Evolutionary conservation across 2,329 filamentous ascomycete genomes (phyloP), one percentile per base, ranked within the genome.

Genomic region (Colletotrichum falcatum): DNA sequence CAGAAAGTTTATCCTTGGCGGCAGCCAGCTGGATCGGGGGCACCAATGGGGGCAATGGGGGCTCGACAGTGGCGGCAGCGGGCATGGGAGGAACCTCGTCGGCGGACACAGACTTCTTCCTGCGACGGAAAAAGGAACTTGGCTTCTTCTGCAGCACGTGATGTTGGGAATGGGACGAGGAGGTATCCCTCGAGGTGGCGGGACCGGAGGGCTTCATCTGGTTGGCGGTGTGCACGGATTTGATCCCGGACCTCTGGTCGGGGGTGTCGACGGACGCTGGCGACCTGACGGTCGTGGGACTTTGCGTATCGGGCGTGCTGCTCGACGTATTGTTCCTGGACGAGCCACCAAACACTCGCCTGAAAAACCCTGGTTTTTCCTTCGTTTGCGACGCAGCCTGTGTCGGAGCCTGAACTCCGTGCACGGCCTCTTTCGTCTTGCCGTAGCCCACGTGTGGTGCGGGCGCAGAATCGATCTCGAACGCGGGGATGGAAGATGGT

Each of bases 61-160:
- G 79, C 46, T 76, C 55, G 74, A 63, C 49, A 74, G 78, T 73
- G 79, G 80, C 81, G 70, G 80, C 86, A 39, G 81, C 75, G 0
- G 87, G 87, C 37, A 91, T 80, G 11, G 91, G 90, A 42, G 92
- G 90, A 48, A 87, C 87, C 28, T 89, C 86, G 73, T 97, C 94
- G 18, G 90, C 88, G 63, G 67, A 54, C 42, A 94, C 82, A 6
- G 95, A 97, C 87, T 95, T 97, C 88, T 98, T 98, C 73, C 95
- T 89, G 70, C 96, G 88, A 72, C 96, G 89, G 83, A 98, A 98
- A 83, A 99, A 98, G 0, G 94, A 95, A 1, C 95, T 97, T 5
- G 94, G 89, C 80, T 98, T 98, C 84, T 98, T 98, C 76, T 93
- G 92, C 61, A 98, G 83, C 26, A 83, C 81, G 20, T 84, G 79